Percentiles rank a stretch among this genome's conserved stretches.
These are phyloP conservation scores for Plasmodium gonderi DNA, from an alignment of 169 alveolate species.

Conservation along the genomic window DNA sequence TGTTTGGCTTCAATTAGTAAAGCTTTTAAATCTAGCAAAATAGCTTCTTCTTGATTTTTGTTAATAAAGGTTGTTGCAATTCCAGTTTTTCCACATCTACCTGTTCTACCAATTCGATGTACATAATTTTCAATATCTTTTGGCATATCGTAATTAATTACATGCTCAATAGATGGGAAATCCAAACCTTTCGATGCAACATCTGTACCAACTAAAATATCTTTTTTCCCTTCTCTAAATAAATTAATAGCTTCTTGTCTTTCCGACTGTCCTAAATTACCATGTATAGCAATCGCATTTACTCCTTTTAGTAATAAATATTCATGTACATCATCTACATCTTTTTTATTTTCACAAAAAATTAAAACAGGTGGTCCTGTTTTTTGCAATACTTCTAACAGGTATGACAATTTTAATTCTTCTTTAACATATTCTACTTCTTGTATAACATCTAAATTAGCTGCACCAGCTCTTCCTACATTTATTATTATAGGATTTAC, in stretches of 20 bases:
- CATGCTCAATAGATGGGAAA: constrained; percentile 96
- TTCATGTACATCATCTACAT: constrained; percentile 96
- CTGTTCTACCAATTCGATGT: constrained; percentile 99
- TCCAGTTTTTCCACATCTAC: constrained; percentile 96
- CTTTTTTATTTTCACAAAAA: constrained; percentile 95
- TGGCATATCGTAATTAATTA: constrained; percentile 99
- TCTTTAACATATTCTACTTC: constrained; percentile 94
- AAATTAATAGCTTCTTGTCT: constrained; percentile 87
- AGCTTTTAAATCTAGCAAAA: constrained; percentile 91
- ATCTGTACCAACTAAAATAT: constrained; percentile 94
- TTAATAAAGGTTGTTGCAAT: constrained; percentile 95
- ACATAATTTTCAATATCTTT: constrained; percentile 96
- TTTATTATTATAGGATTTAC: constrained; percentile 94
- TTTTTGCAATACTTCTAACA: constrained; percentile 92
- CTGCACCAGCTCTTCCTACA: constrained; percentile 95
- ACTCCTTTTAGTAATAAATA: constrained; percentile 91
- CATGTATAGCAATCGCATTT: constrained; percentile 93
- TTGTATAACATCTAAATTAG: constrained; percentile 93
- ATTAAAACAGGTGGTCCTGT: constrained; percentile 97
- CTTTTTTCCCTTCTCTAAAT: constrained; percentile 86
- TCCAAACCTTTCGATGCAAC: constrained; percentile 98
- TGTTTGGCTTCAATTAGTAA: constrained; percentile 92
- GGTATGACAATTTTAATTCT: constrained; percentile 91
- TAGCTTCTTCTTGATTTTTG: constrained; percentile 85
- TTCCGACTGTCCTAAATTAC: constrained; percentile 92